A percentile compares a stretch with the other conserved stretches of the same genome.
Evolutionary conservation across 2,329 filamentous ascomycete species (phyloP).

Genomic region (Talaromyces sp.): DNA sequence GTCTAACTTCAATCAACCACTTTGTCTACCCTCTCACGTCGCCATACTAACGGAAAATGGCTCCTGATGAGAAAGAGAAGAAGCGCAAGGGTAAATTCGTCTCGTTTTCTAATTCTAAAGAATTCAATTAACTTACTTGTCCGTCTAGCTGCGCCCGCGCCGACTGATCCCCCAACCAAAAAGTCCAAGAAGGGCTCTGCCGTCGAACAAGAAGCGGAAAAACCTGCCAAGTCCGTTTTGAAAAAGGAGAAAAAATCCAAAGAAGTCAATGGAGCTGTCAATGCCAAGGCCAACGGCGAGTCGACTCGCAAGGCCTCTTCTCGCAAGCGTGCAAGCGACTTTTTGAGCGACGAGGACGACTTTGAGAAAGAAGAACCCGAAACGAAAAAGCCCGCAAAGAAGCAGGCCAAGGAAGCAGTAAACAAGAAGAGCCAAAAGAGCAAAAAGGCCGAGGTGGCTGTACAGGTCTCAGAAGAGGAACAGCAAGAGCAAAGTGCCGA

Average conservation of each 20-base stretch:
- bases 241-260: constrained; percentile 22
- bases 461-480: constrained; percentile 26
- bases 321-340: constrained; percentile 44
- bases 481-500: constrained; percentile 11
- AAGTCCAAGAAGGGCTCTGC: constrained; percentile 53
- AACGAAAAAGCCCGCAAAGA: constrained; percentile 20
- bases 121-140: constrained; percentile 10
- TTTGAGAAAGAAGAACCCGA: constrained; percentile 18
- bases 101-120: neutral
- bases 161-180: constrained; percentile 45
- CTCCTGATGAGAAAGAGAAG: constrained; percentile 48
- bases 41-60: constrained; percentile 37
- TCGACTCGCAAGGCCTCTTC: constrained; percentile 33
- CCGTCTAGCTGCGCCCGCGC: constrained; percentile 23
- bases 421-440: constrained; percentile 20
- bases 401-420: constrained; percentile 37
- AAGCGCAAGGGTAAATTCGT: constrained; percentile 46
- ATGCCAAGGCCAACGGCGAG: constrained; percentile 28
- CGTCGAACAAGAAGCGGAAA: constrained; percentile 21
- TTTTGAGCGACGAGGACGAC: constrained; percentile 39
- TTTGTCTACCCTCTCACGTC: constrained; percentile 9
- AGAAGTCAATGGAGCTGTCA: constrained; percentile 14
- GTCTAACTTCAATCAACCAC: neutral
- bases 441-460: constrained; percentile 17
- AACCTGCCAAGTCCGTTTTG: constrained; percentile 24